Evolutionary conservation across 495 filamentous ascomycete species (phyloP), one percentile per base, ranked within the genome.

Genomic region (Penicillium cosmopolitanum): DNA sequence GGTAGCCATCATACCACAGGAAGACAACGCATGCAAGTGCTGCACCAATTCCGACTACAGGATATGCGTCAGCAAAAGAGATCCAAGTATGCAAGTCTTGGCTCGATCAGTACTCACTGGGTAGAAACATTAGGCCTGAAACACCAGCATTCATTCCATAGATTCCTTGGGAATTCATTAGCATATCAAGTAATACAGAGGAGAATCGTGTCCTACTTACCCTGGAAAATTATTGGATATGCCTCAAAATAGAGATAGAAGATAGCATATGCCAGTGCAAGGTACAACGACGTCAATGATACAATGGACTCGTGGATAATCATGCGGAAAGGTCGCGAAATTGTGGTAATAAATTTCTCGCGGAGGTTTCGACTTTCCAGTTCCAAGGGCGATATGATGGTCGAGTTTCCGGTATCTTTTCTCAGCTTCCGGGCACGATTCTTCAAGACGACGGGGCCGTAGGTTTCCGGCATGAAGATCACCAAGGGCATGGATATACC

Each of bases 201-300:
- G 12, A 16, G 44, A 21, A 51, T 44, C 42, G 8, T 1, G 25
- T 1, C 5, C 1, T n/a, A 57, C 65, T 18, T 15, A 68, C 67
- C 81, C 69, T 83, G 71, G 66, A 87, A 90, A 43, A 89, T 86
- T 13, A 89, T 74, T 3, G 88, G 88, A 65, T 83, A 90, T 11
- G 84, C 82, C 56, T 89, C 82, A 53, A 91, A 90, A 60, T 84
- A 89, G 51, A 92, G 84, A 69, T 90, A 91, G 69, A 92, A 92
- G 34, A 92, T 88, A 7, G 83, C 84, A 68, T 92, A 92, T 53
- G 84, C 78, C 13, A 90, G 71, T 0, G 85, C 79, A 13, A 90
- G 78, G 71, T 91, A 93, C 25, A 90, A 70, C 56, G 86, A 92
- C 1, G 78, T 84, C 35, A 87, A 82, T 23, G 84, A 79, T 18